Evolutionary conservation across 495 filamentous ascomycete species (phyloP), one percentile per base, ranked within the genome.

Genomic region (Aspergillus heteromorphus): DNA sequence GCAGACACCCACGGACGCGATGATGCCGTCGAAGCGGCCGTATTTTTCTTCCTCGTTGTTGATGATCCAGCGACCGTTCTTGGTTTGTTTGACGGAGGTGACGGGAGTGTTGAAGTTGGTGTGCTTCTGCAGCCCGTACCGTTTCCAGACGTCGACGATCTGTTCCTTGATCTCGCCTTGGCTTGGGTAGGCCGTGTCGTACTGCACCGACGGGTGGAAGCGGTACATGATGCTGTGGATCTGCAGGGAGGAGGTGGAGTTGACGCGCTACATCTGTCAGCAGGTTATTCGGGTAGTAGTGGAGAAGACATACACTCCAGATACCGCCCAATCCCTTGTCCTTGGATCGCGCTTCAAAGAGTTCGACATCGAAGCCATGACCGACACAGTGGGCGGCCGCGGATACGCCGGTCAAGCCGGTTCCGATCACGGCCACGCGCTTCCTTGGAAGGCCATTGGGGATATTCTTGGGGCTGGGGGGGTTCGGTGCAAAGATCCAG

Each of bases 171-270:
- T 92, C 57, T 88, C 82, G 53, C 83, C 66, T 30, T 87, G 83
- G 45, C 84, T 78, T 0, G 90, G 90, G 63, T 95, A 93, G 40
- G 87, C 86, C 13, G 71, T 69, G n/a, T 76, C 70, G 81, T 87
- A 93, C 48, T 75, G 73, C 2, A 95, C 81, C 0, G 86, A 88
- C 0, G 89, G 90, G 54, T 91, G 88, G 67, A 93, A 95, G 27
- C 90, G 82, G 68, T 92, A 93, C 89, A 93, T 92, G 54, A 91
- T 70, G 40, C 84, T 88, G 65, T 93, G 87, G 34, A 93, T 89
- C 58, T 93, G 89, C 0, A 93, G 79, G 40, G 85, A 79, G 1
- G 87, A 90, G 9, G 89, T 92, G 54, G 86, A 88, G 74, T 92
- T 92, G 38, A 92, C 89, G 72, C 81, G 79, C 84, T 90, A 38